Base-by-base conservation (phyloP, 805 yeast species). In the Kregervanrija delftensis region DNA sequence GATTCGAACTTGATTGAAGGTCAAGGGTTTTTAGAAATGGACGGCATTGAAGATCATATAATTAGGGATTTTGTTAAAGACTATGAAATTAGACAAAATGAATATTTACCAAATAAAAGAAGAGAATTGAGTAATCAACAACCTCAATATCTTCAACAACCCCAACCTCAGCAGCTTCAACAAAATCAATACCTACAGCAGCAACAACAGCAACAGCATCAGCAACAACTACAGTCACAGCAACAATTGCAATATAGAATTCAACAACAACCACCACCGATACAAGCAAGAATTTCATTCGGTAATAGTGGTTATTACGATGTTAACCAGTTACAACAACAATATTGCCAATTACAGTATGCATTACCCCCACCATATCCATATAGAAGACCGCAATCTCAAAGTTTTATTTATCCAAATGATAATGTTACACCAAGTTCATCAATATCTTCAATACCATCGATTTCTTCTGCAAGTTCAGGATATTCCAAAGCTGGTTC, bases 1-100 rank as follows among this genome's bases (percentile, higher is more conserved):
- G 53, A 49, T 11, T 41, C 38, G 17, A n/a, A 8, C 1, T 28
- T 36, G 8, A 47, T 49, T 22, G 45, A 41, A 22, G 47, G 46
- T 11, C 53, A 50, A 37, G 58, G 58, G 0, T 57, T 55, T 33
- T 35, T 49, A n/a, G 58, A 57, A 28, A 30, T 54, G n/a, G 56
- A 57, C 45, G 56, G 59, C 11, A 37, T 56, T 35, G 53, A 54
- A 37, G 28, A 49, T 2, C 45, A 42, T 11, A 43, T 48, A 6
- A 46, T 48, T 15, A 47, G 40, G 39, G 56, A 54, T 46, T 49
- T 58, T 37, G 45, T 44, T 13, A 47, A 52, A 14, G 51, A 48
- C 17, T 46, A 46, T 30, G 51, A 49, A 13, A 42, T 44, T 13
- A 53, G 43, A 40, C 52, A 46, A 31, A 48, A 46, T 30, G 3